phyloP scores from a whole-genome alignment of 805 yeast genomes.

The Saccharomycopsis lassenensis region DNA sequence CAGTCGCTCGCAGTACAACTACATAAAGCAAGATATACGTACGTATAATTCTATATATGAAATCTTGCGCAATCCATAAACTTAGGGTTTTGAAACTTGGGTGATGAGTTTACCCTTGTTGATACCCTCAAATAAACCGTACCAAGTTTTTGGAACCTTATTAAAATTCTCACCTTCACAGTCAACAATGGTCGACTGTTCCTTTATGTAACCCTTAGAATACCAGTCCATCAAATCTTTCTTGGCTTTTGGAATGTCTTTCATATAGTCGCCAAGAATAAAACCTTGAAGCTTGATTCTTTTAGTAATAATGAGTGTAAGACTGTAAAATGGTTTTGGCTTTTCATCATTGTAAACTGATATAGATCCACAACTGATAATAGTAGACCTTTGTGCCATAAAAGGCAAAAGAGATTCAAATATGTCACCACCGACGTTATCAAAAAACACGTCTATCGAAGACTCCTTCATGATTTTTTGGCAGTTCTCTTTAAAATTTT shows the following conservation, averaged over 20 bases:
- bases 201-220: conserved; percentile 30
- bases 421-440: conserved; percentile 54
- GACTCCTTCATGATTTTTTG: conserved; percentile 35
- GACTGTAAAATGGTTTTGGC: conserved; percentile 29
- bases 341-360: conserved; percentile 41
- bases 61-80: too few relatives aligned
- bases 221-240: conserved; percentile 15
- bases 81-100: conserved; percentile 27
- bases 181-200: conserved; percentile 30
- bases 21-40: too few relatives aligned
- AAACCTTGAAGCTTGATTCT: conserved; percentile 45
- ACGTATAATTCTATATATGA: too few relatives aligned
- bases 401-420: conserved; percentile 30
- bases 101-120: conserved; percentile 45
- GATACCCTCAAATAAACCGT: conserved; percentile 32
- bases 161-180: conserved; percentile 32
- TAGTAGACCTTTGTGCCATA: conserved; percentile 30
- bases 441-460: conserved; percentile 43
- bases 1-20: too few relatives aligned
- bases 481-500: conserved; percentile 27
- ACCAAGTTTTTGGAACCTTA: conserved; percentile 38
- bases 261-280: conserved; percentile 34
- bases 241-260: conserved; percentile 31
- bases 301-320: conserved; percentile 35
- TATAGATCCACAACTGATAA: conserved; percentile 56